These are phyloP conservation scores for Termitomyces sp. DNA, from an alignment of 768 basidiomycete species.

Conservation along the genomic window DNA sequence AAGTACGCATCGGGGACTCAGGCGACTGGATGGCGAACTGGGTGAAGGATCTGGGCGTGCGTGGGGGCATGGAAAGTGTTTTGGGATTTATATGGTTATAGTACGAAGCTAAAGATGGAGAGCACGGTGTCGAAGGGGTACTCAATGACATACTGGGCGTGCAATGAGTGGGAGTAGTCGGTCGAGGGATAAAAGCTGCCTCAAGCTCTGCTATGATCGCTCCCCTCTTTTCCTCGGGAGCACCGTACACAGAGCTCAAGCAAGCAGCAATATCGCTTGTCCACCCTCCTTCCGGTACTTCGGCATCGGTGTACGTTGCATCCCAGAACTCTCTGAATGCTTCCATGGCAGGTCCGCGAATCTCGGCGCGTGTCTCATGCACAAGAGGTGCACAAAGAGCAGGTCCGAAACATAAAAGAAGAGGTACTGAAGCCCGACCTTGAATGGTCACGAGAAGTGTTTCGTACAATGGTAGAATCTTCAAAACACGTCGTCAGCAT, in stretches of 20 bases:
- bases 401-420: conserved; percentile 41
- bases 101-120: background rate
- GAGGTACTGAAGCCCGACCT: conserved; percentile 28
- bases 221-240: background rate
- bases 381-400: conserved; percentile 55
- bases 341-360: conserved; percentile 35
- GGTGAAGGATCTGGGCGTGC: conserved; percentile 11
- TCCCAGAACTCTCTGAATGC: conserved; percentile 65
- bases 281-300: conserved; percentile 48
- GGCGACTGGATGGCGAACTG: conserved; percentile 8
- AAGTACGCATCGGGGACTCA: conserved; percentile 13
- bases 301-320: conserved; percentile 31
- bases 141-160: background rate
- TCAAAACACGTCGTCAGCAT: conserved; percentile 2
- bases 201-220: conserved; percentile 1
- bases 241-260: conserved; percentile 14
- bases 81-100: background rate
- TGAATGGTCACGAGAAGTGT: conserved; percentile 48
- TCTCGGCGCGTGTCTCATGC: conserved; percentile 37
- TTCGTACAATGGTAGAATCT: conserved; percentile 65
- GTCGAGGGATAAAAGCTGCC: background rate
- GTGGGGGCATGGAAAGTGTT: background rate
- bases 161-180: conserved; percentile 2
- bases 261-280: conserved; percentile 35
- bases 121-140: conserved; percentile 4